Conservation (phyloP, 352 stramenopile genomes). For the Globisporangium rhizosaccharum region DNA sequence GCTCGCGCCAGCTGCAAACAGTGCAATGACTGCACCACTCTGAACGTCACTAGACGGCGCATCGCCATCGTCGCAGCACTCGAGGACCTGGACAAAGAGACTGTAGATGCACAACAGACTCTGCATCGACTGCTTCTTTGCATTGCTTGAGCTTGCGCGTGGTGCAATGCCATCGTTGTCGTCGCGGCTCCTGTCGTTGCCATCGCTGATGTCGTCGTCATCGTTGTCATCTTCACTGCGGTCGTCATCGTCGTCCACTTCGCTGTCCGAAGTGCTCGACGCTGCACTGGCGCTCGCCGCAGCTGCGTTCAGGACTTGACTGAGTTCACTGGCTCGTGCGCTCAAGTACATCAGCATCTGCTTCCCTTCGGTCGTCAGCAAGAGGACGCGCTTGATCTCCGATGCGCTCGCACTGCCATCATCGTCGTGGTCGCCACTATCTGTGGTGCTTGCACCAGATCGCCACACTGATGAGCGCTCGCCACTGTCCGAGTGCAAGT, state of each 20-base stretch:
- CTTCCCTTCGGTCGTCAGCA: constrained; percentile 36
- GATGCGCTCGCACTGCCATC: neutral
- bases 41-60: neutral
- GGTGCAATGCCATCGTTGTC: neutral
- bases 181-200: neutral
- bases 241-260: constrained; percentile 2
- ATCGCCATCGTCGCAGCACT: constrained; percentile 19
- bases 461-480: neutral
- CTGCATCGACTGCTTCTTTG: constrained; percentile 6
- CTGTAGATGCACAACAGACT: constrained; percentile 37
- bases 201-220: neutral
- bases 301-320: constrained; percentile 15
- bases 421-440: neutral
- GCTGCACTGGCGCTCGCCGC: neutral
- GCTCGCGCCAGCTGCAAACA: constrained; percentile 28
- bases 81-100: constrained; percentile 28
- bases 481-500: constrained; percentile 20
- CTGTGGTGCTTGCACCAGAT: neutral
- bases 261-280: too few relatives aligned
- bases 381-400: constrained; percentile 13
- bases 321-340: constrained; percentile 24
- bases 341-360: constrained; percentile 49
- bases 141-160: neutral
- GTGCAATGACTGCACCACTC: constrained; percentile 21
- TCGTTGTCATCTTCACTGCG: constrained; percentile 14